phyloP scores from a whole-genome alignment of 2,329 filamentous ascomycete species.

The Metarhizium album region DNA sequence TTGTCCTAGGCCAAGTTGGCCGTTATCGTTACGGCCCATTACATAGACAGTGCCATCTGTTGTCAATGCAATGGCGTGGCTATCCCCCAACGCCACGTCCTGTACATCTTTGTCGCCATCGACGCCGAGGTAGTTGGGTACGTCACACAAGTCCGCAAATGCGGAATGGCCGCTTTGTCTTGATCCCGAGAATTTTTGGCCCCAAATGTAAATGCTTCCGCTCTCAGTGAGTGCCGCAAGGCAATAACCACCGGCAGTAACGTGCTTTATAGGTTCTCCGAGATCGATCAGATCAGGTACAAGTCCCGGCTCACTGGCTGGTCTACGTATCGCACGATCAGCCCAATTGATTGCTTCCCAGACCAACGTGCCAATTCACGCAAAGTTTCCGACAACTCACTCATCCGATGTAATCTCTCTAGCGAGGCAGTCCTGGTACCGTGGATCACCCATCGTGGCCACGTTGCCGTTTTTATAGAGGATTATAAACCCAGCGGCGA shows the following conservation, averaged over 20 bases:
- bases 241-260: conserved; percentile 46
- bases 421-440: conserved; percentile 46
- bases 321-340: conserved; percentile 18
- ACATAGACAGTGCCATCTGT: conserved; percentile 39
- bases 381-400: conserved; percentile 16
- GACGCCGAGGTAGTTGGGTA: conserved; percentile 35
- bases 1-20: conserved; percentile 43
- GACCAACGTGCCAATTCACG: no score
- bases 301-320: conserved; percentile 32
- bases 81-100: conserved; percentile 47
- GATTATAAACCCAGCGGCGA: conserved; percentile 38
- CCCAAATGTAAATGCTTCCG: conserved; percentile 53
- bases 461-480: conserved; percentile 34
- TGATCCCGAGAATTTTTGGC: conserved; percentile 19
- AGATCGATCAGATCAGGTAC: conserved; percentile 42
- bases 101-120: conserved; percentile 38
- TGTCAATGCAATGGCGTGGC: conserved; percentile 47
- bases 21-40: conserved; percentile 45
- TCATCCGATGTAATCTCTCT: conserved; percentile 30
- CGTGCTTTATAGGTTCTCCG: conserved; percentile 38
- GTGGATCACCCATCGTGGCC: conserved; percentile 45
- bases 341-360: neutral
- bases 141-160: conserved; percentile 18
- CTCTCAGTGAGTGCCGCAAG: conserved; percentile 47
- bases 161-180: conserved; percentile 11